A percentile compares a stretch with the other conserved stretches of the same genome.
Conservation (phyloP, 768 basidiomycete genomes). For the Tubosaeta sp. region DNA sequence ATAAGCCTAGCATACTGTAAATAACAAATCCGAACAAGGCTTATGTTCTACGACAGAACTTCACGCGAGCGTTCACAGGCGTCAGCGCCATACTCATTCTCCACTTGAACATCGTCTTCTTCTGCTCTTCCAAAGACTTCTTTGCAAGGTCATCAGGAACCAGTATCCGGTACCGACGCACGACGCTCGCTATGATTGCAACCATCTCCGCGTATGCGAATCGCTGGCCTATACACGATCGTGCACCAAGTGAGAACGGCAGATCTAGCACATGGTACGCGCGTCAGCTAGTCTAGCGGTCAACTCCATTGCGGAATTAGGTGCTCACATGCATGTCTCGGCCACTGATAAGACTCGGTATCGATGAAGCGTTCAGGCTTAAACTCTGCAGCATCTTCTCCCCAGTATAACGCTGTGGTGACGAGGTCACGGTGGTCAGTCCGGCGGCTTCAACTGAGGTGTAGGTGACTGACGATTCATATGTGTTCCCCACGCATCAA, state of each 20-base stretch:
- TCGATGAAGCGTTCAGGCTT: constrained; percentile 50
- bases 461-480: constrained; percentile 37
- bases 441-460: not conserved
- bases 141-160: constrained; percentile 35
- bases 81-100: constrained; percentile 33
- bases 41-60: constrained; percentile 17
- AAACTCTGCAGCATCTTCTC: constrained; percentile 41
- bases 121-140: constrained; percentile 31
- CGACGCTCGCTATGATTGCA: constrained; percentile 41
- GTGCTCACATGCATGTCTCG: constrained; percentile 44
- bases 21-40: not conserved
- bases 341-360: constrained; percentile 46
- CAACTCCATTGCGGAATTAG: not conserved
- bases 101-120: constrained; percentile 34
- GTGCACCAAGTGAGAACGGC: constrained; percentile 42
- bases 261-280: constrained; percentile 27
- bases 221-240: constrained; percentile 48
- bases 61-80: constrained; percentile 29
- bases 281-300: not conserved
- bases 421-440: not conserved
- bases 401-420: constrained; percentile 45
- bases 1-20: not conserved
- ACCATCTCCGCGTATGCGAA: constrained; percentile 42
- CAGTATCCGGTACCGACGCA: constrained; percentile 38
- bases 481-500: constrained; percentile 43